Conservation (phyloP, 139 green algal species). For the Microglena sp. region DNA sequence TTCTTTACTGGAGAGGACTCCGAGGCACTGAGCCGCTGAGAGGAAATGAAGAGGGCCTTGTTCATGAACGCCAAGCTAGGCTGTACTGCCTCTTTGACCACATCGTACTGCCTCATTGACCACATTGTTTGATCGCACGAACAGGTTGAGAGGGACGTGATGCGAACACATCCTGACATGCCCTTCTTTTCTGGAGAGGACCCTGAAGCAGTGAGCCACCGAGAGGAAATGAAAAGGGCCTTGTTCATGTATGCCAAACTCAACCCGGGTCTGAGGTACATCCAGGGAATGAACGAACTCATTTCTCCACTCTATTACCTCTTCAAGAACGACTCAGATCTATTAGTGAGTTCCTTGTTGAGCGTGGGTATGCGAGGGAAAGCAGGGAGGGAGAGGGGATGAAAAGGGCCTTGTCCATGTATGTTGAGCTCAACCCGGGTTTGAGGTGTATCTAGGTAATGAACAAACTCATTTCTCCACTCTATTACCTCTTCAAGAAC, state of each 20-base stretch:
- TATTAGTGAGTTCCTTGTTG: not conserved
- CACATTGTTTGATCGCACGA: constrained; percentile 36
- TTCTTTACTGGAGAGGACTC: constrained; percentile 4
- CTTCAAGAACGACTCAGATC: constrained; percentile 57
- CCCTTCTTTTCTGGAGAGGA: constrained; percentile 84
- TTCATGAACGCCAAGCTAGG: not conserved
- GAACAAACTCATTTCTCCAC: not conserved
- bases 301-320: constrained; percentile 85
- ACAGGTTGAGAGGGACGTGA: constrained; percentile 91
- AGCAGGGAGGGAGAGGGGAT: too few species aligned
- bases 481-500: not conserved
- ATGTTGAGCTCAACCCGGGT: too few species aligned
- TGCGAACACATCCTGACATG: constrained; percentile 90
- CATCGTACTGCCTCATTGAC: not conserved
- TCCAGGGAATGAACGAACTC: constrained; percentile 98
- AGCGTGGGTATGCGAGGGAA: too few species aligned
- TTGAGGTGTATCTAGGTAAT: too few species aligned
- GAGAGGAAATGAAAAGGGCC: constrained; percentile 63
- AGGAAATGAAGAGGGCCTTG: not conserved
- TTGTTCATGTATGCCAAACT: constrained; percentile 98
- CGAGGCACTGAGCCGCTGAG: constrained; percentile 5
- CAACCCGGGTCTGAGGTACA: constrained; percentile 90
- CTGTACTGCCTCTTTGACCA: not conserved
- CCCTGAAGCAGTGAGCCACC: constrained; percentile 29
- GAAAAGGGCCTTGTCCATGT: too few species aligned